These are phyloP conservation scores for Umbelopsis ramanniana DNA, from an alignment of 192 early-diverging fungal species.

Conservation along the genomic window DNA sequence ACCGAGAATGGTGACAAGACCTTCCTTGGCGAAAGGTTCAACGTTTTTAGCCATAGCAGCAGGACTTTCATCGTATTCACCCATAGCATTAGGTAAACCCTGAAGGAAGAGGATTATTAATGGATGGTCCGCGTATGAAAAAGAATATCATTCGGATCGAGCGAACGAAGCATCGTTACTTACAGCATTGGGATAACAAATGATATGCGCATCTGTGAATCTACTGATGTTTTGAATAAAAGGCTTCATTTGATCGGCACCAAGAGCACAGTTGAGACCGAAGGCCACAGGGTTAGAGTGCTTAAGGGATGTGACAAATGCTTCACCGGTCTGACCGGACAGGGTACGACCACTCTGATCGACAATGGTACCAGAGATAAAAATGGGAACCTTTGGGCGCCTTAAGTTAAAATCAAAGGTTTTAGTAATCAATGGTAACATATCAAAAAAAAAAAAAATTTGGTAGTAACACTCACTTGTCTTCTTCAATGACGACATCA, in stretches of 20 bases:
- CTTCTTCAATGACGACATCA: constrained; percentile 81
- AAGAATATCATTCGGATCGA: not conserved
- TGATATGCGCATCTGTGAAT: constrained; percentile 78
- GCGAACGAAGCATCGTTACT: constrained; percentile 23
- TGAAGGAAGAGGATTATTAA: constrained; percentile 20
- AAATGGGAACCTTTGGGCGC: constrained; percentile 62
- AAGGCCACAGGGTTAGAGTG: constrained; percentile 86
- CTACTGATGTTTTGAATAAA: constrained; percentile 91
- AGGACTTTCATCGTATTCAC: constrained; percentile 93
- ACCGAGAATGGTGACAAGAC: constrained; percentile 94
- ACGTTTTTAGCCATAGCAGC: constrained; percentile 86
- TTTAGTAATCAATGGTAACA: constrained; percentile 18
- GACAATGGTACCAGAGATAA: constrained; percentile 93
- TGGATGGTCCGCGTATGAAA: not conserved
- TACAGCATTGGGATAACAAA: constrained; percentile 96
- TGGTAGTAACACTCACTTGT: no score
- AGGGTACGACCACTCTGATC: constrained; percentile 96
- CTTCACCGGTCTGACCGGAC: constrained; percentile 96
- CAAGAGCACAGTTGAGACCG: constrained; percentile 88
- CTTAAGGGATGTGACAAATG: constrained; percentile 84
- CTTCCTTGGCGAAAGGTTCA: constrained; percentile 85
- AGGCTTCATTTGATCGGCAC: constrained; percentile 94
- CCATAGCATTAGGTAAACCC: constrained; percentile 96
- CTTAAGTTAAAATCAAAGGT: constrained; percentile 17
- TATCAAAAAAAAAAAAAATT: no score